A percentile compares a stretch with the other conserved stretches of the same genome.
These are phyloP conservation scores for Mucor mucedo DNA, from an alignment of 371 early-diverging fungal genomes.

Conservation along the genomic window DNA sequence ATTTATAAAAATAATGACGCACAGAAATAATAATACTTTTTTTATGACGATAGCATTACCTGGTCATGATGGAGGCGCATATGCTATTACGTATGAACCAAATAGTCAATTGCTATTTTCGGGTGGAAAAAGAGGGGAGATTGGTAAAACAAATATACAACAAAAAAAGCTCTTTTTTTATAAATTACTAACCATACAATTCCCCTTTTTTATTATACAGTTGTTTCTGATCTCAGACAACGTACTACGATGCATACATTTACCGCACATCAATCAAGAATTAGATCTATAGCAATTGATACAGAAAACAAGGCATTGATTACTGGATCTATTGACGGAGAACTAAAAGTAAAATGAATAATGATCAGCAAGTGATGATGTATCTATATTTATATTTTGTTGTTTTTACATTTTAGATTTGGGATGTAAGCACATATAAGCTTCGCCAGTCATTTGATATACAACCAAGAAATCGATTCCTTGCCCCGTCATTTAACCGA, in stretches of 20 bases:
- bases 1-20: background rate
- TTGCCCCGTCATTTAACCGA: constrained; percentile 59
- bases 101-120: constrained; percentile 68
- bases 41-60: constrained; percentile 36
- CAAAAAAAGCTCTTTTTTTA: background rate
- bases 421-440: constrained; percentile 69
- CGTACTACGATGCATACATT: constrained; percentile 70
- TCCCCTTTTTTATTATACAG: constrained; percentile 32
- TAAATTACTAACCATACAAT: no score
- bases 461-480: constrained; percentile 65
- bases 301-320: constrained; percentile 58
- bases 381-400: constrained; percentile 2
- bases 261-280: constrained; percentile 70
- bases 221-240: constrained; percentile 78
- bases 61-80: constrained; percentile 65
- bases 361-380: background rate
- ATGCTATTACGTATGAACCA: constrained; percentile 69
- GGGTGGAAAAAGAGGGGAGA: constrained; percentile 80
- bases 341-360: constrained; percentile 51
- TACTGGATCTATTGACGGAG: constrained; percentile 68
- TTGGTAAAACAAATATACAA: constrained; percentile 53
- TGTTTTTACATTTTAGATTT: constrained; percentile 50
- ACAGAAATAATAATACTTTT: background rate
- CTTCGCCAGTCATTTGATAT: constrained; percentile 53
- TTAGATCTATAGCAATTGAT: constrained; percentile 74